phyloP scores from a whole-genome alignment of 352 stramenopile genomes.

The Blastocystis sp. region DNA sequence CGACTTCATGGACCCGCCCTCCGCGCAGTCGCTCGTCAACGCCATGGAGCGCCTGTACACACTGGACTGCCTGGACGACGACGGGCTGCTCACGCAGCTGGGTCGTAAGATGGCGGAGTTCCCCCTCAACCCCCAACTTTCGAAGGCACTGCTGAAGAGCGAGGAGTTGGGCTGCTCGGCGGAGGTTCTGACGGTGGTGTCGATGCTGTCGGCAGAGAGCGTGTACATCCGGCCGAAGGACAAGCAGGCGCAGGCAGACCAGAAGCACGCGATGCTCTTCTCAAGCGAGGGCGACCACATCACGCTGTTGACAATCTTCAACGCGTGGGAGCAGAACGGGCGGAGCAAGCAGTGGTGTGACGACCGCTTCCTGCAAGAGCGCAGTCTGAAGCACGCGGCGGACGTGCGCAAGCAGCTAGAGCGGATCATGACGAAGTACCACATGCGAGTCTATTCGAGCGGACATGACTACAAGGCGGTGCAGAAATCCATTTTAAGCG shows the following conservation, averaged over 20 bases:
- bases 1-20: conserved; percentile 98
- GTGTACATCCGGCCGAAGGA: conserved; percentile 97
- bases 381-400: conserved; percentile 90
- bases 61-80: conserved; percentile 93
- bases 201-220: conserved; percentile 96
- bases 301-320: conserved; percentile 93
- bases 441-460: conserved; percentile 30
- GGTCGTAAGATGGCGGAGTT: conserved; percentile 99
- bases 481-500: conserved; percentile 91
- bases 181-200: conserved; percentile 97
- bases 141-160: conserved; percentile 95
- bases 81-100: conserved; percentile 85
- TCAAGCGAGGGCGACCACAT: conserved; percentile 97
- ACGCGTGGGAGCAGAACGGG: conserved; percentile 92
- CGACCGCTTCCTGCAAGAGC: conserved; percentile 97
- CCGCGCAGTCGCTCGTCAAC: conserved; percentile 90
- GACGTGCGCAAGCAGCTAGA: conserved; percentile 98
- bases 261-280: conserved; percentile 98
- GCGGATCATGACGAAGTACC: conserved; percentile 87
- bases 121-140: conserved; percentile 94
- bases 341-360: conserved; percentile 98
- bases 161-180: conserved; percentile 94
- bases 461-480: conserved; percentile 87
- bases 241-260: conserved; percentile 95
- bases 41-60: conserved; percentile 95